A percentile compares a stretch with the other conserved stretches of the same genome.
Conservation (phyloP, 257 asterid genomes). For the Echium plantagineum region DNA sequence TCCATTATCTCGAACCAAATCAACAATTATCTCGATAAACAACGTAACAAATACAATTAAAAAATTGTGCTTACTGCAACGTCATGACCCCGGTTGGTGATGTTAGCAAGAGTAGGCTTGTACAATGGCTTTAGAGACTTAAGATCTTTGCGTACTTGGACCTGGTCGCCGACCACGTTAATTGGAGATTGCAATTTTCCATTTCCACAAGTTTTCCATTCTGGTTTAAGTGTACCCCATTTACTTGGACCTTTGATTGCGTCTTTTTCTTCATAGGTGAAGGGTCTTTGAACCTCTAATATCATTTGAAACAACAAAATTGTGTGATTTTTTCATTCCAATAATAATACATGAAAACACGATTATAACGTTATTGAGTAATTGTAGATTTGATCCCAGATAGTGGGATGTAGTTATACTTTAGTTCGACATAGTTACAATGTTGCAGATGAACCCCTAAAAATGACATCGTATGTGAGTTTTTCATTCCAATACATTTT, state of each 20-base stretch:
- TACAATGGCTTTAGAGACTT: slow-evolving; percentile 28
- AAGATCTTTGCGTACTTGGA: slow-evolving; percentile 6
- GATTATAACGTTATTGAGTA: no score
- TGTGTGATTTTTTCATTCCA: background rate
- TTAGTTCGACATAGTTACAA: no score
- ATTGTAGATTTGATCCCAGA: no score
- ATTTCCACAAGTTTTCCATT: slow-evolving; percentile 36
- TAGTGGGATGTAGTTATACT: no score
- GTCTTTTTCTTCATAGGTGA: slow-evolving; percentile 16
- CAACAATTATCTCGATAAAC: no score
- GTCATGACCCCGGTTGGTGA: slow-evolving; percentile 61
- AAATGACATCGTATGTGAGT: no score
- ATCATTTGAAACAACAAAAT: background rate
- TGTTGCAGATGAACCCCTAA: no score
- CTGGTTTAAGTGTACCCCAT: slow-evolving; percentile 36
- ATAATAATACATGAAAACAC: no score
- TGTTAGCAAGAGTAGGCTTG: slow-evolving; percentile 36
- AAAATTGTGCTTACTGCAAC: slow-evolving; percentile 27
- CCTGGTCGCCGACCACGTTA: slow-evolving; percentile 26
- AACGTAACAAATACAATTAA: no score
- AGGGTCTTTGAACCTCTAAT: slow-evolving; percentile 34
- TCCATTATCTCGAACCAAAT: no score
- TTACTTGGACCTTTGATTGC: slow-evolving; percentile 36
- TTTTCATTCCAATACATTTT: no score
- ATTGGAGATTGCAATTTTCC: slow-evolving; percentile 66